Evolutionary conservation across 2,329 filamentous ascomycete species (phyloP), one percentile per base, ranked within the genome.

Genomic region (Diaporthe velutina): DNA sequence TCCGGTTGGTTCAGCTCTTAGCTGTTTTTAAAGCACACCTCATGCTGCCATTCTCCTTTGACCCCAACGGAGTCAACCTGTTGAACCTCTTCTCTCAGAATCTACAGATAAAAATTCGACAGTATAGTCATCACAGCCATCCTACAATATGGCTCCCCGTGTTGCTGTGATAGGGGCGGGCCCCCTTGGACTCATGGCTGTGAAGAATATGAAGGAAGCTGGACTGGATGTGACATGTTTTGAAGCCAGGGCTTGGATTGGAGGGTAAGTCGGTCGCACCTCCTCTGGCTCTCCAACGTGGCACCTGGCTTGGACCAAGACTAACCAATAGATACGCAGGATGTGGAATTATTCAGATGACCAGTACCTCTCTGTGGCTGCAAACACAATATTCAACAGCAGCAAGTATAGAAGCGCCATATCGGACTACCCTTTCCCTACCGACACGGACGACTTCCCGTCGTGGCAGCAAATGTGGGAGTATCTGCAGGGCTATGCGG

Each of bases 181-280:
- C 8, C 58, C 75, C 28, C 45, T 76, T 2, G 75, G 75, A 4
- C 71, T 76, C 17, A 73, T 73, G 70, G 70, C 75, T 19, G 22
- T 70, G 42, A 76, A 76, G 64, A 54, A 73, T 25, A 22, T 75
- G 30, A 30, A 35, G 30, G 75, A 76, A 33, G 45, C 52, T 30
- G 75, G 70, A 35, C 73, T 76, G 22, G 73, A 75, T 19, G 75
- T 75, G 35, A 75, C 70, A 4, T 74, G 75, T 54, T 76, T 73
- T 55, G 75, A 76, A 40, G 58, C 70, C 2, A 55, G 75, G 7
- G 48, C 73, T 17, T 75, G 70, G 48, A 22, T 76, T 15, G 75
- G 75, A 22, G 75, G 75, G 30, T 68, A 28, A 38, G 12, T 9
- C 28, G 8, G 9, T 28, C 25, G 25, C 12, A 25, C 10, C 8